These are phyloP conservation scores for Fusarium denticulatum DNA, from an alignment of 2,329 filamentous ascomycete genomes.

Conservation along the genomic window DNA sequence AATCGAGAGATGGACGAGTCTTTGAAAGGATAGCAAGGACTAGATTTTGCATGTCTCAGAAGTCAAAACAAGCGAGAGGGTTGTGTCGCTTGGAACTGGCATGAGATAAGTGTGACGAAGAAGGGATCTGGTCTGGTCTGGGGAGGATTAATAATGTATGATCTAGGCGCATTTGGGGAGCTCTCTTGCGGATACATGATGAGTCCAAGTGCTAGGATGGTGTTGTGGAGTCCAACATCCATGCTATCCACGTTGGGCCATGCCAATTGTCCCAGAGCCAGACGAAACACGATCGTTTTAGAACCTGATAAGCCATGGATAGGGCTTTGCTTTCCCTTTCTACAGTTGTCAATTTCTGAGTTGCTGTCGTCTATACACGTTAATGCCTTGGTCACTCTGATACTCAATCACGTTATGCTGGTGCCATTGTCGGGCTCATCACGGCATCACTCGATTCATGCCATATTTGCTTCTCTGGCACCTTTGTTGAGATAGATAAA, in stretches of 20 bases:
- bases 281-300: conserved; percentile 24
- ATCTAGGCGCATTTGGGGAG: conserved; percentile 15
- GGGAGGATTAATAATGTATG: conserved; percentile 36
- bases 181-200: conserved; percentile 33
- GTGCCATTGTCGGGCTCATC: neutral
- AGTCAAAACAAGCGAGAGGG: conserved; percentile 11
- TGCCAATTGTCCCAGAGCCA: neutral
- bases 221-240: conserved; percentile 28
- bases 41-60: conserved; percentile 20
- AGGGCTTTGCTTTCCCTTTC: neutral
- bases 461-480: neutral
- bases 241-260: conserved; percentile 1
- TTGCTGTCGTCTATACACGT: neutral
- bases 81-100: conserved; percentile 16
- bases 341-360: conserved; percentile 5
- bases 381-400: neutral
- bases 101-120: conserved; percentile 41
- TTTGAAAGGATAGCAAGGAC: neutral
- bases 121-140: neutral
- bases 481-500: conserved; percentile 10
- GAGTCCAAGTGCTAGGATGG: conserved; percentile 34
- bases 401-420: neutral
- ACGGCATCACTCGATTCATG: conserved; percentile 2
- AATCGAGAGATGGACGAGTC: neutral
- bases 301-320: neutral